Conservation (phyloP, 768 basidiomycete genomes). For the Hemileccinum impolitum region DNA sequence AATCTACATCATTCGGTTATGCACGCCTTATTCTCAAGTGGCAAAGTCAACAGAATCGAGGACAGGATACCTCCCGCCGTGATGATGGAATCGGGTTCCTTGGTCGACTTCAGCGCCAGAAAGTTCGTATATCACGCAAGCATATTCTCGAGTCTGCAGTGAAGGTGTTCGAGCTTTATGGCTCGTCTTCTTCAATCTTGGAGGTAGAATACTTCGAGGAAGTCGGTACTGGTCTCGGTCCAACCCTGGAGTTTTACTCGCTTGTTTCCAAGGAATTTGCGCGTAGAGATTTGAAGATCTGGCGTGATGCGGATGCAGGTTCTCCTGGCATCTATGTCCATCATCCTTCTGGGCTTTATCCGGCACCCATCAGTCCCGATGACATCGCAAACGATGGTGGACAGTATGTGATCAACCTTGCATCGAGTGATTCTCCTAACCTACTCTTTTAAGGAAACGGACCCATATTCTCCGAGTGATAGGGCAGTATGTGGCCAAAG, state of each 20-base stretch:
- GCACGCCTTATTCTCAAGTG: slow-evolving; percentile 92
- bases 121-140: slow-evolving; percentile 93
- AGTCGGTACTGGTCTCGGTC: slow-evolving; percentile 95
- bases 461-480: slow-evolving; percentile 86
- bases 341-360: slow-evolving; percentile 85
- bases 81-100: slow-evolving; percentile 93
- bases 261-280: slow-evolving; percentile 95
- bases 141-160: slow-evolving; percentile 94
- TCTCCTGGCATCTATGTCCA: slow-evolving; percentile 69
- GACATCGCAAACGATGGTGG: slow-evolving; percentile 71
- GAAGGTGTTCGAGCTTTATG: slow-evolving; percentile 96
- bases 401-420: slow-evolving; percentile 48
- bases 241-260: slow-evolving; percentile 98
- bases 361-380: slow-evolving; percentile 71
- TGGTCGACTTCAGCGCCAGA: slow-evolving; percentile 89
- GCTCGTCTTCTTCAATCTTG: slow-evolving; percentile 87
- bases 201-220: slow-evolving; percentile 99
- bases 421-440: neutral
- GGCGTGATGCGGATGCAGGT: slow-evolving; percentile 79
- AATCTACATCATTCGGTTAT: slow-evolving; percentile 97
- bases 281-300: slow-evolving; percentile 79
- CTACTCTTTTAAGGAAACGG: slow-evolving; percentile 54
- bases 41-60: slow-evolving; percentile 83
- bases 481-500: slow-evolving; percentile 96
- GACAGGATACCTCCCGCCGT: slow-evolving; percentile 74